phyloP scores from a whole-genome alignment of 306 rosid genomes.

The Dalbergia cochinchinensis region DNA sequence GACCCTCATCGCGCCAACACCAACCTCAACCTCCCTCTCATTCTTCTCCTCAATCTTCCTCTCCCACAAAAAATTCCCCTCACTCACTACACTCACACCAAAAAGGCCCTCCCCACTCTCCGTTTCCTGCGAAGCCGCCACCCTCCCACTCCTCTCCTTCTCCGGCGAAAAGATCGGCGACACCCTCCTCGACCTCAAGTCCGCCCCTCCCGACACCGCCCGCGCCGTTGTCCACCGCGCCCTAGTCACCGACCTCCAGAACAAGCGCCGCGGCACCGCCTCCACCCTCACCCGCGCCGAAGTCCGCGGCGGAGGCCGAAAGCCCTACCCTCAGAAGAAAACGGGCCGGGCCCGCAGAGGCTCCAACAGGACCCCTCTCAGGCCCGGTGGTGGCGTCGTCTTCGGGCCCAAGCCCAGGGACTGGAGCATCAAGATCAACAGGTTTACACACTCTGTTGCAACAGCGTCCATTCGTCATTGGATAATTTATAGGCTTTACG shows the following conservation, averaged over 20 bases:
- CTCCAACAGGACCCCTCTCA: slow-evolving; percentile 78
- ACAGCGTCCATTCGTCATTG: no score
- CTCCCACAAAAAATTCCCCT: background rate
- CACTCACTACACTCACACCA: background rate
- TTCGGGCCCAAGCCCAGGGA: slow-evolving; percentile 96
- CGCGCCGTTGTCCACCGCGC: slow-evolving; percentile 97
- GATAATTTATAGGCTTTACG: no score
- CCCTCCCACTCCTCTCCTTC: slow-evolving; percentile 86
- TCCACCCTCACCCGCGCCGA: slow-evolving; percentile 89
- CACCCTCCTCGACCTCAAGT: slow-evolving; percentile 69
- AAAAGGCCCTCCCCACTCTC: slow-evolving; percentile 43
- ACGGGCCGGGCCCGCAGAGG: slow-evolving; percentile 90
- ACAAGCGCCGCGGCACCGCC: slow-evolving; percentile 97
- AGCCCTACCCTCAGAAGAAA: slow-evolving; percentile 87
- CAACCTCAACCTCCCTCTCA: slow-evolving; percentile 48
- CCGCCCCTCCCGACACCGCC: slow-evolving; percentile 82
- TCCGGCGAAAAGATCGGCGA: slow-evolving; percentile 81
- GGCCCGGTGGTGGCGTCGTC: slow-evolving; percentile 90
- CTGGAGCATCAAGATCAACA: slow-evolving; percentile 86
- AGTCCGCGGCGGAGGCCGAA: slow-evolving; percentile 86
- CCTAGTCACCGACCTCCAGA: slow-evolving; percentile 82
- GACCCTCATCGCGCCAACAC: slow-evolving; percentile 11
- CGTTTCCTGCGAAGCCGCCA: slow-evolving; percentile 66
- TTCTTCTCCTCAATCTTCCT: slow-evolving; percentile 45
- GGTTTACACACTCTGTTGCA: no score